Evolutionary conservation across 2,329 filamentous ascomycete species (phyloP).

Genomic region (Alternaria conjuncta): DNA sequence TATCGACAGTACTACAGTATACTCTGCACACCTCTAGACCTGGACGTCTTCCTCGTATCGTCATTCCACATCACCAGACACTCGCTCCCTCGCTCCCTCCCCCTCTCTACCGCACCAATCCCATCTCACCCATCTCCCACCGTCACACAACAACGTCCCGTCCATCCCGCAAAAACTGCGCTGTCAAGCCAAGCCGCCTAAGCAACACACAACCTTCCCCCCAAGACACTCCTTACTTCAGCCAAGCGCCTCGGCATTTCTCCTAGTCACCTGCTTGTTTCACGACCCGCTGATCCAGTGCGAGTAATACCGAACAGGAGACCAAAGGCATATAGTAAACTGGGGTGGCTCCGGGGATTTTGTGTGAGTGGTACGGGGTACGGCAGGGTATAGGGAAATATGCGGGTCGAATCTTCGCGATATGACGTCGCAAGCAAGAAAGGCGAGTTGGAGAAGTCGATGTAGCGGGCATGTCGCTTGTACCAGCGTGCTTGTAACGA

Average conservation of each 20-base stretch:
- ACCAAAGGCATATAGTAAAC: neutral
- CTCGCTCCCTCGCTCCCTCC: neutral
- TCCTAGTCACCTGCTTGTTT: constrained; percentile 2
- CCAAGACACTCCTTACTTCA: neutral
- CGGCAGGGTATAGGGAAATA: no score
- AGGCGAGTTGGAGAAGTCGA: no score
- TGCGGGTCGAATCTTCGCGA: no score
- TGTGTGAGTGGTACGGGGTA: no score
- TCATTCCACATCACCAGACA: neutral
- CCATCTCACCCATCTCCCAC: neutral
- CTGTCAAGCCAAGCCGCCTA: constrained; percentile 6
- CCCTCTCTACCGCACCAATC: neutral
- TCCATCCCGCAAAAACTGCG: neutral
- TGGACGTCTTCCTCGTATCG: neutral
- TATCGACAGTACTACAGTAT: neutral
- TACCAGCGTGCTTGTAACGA: no score
- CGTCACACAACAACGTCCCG: constrained; percentile 2
- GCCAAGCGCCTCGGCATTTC: constrained; percentile 11
- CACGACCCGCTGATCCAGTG: constrained; percentile 8
- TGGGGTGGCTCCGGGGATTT: neutral
- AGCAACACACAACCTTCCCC: constrained; percentile 9
- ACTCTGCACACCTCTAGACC: neutral
- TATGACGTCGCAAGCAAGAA: no score
- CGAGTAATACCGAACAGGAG: neutral
- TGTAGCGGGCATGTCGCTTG: no score